phyloP scores from a whole-genome alignment of 1,284 basidiomycete genomes.

The Hypsizygus ulmarius region DNA sequence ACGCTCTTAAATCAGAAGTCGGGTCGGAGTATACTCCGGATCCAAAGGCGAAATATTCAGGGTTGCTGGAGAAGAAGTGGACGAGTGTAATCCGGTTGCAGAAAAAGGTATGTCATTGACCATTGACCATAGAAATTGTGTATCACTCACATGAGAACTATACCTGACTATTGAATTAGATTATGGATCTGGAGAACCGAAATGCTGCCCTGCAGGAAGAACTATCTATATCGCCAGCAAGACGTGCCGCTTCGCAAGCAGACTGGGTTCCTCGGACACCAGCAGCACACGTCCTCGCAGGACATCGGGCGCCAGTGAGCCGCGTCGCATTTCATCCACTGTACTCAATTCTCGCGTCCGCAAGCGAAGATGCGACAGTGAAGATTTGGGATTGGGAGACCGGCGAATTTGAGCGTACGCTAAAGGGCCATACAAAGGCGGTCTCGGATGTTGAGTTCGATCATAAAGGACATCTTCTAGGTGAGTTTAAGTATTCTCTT shows the following conservation, averaged over 20 bases:
- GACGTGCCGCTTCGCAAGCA: constrained; percentile 51
- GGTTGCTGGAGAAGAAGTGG: constrained; percentile 93
- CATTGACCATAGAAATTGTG: not conserved
- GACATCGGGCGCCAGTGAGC: constrained; percentile 79
- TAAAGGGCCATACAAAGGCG: constrained; percentile 90
- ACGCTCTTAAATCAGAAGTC: constrained; percentile 61
- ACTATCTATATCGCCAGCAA: constrained; percentile 58
- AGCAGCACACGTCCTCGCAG: constrained; percentile 75
- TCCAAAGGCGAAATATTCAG: constrained; percentile 80
- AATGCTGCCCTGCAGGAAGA: constrained; percentile 79
- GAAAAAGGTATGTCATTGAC: constrained; percentile 67
- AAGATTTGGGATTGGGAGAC: constrained; percentile 98
- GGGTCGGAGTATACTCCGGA: constrained; percentile 70
- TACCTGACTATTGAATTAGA: constrained; percentile 43
- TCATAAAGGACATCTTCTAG: constrained; percentile 76
- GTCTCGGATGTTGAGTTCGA: constrained; percentile 90
- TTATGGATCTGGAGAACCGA: constrained; percentile 85
- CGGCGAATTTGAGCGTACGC: constrained; percentile 86
- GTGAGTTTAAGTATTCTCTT: no score
- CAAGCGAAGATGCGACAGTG: constrained; percentile 84
- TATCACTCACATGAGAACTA: not conserved
- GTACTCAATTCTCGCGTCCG: constrained; percentile 81
- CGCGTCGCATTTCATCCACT: constrained; percentile 85
- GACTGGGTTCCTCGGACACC: constrained; percentile 86
- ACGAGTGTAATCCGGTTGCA: constrained; percentile 89